Evolutionary conservation across 176 grass and related monocot species (phyloP), one percentile per base, ranked within the genome.

Genomic region (Ensete glaucum): DNA sequence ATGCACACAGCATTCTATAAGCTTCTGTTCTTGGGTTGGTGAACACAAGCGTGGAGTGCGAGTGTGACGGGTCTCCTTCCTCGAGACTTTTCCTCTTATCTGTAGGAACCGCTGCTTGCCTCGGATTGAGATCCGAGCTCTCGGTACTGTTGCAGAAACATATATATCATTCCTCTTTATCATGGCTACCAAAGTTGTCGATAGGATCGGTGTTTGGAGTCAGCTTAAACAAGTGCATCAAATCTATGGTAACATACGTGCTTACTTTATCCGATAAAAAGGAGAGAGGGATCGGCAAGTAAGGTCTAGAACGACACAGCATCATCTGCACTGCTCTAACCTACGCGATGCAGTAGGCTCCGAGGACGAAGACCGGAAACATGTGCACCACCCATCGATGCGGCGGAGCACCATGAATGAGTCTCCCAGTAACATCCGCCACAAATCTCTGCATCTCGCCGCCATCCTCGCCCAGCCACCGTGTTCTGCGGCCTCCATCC

Each of bases 121-220:
- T n/a, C 23, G 27, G 27, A 60, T 85, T 52, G 83, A 89, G 87
- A 83, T 89, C 75, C 83, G 87, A 89, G 81, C 64, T 83, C 84
- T 87, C 76, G 88, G 29, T 79, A 73, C 53, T 72, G 56, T 77
- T 82, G 79, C 88, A 60, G 72, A 74, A 82, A 64, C 52, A 50
- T 73, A 79, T 73, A 79, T 66, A 19, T 49, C 67, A 65, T 53
- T 26, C 24, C 71, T 56, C 75, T 87, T 79, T 82, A 50, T 20
- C 58, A 63, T 19, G 29, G 12, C 53, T 59, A 75, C 34, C 34
- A 43, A 43, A 43, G 26, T 62, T 13, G 26, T 19, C 9, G 73
- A 62, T 43, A 4, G 34, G 34, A 43, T 43, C 34, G 34, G 34
- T 43, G 34, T 43, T 43, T 43, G 34, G 34, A 43, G 34, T 6